These are phyloP conservation scores for Phytophthora ramorum DNA, from an alignment of 352 stramenopile species.

Conservation along the genomic window DNA sequence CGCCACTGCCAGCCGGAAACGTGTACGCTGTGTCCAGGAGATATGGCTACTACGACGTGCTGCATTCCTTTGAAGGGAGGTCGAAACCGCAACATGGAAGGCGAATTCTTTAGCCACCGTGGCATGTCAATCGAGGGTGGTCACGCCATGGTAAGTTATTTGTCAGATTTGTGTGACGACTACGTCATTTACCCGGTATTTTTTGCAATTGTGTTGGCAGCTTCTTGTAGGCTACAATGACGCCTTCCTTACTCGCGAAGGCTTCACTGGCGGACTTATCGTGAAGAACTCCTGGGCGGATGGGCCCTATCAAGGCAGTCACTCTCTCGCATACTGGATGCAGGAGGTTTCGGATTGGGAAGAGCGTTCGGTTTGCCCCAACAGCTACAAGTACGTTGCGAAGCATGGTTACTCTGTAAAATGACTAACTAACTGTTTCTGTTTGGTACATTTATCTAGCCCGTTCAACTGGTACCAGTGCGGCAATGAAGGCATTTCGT, in stretches of 20 bases:
- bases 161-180: not conserved
- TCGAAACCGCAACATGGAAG: slow-evolving; percentile 84
- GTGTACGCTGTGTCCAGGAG: slow-evolving; percentile 76
- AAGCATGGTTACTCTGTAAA: not conserved
- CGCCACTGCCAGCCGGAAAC: slow-evolving; percentile 65
- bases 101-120: slow-evolving; percentile 83
- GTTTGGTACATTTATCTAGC: slow-evolving; percentile 25
- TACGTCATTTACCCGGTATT: not conserved
- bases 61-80: slow-evolving; percentile 76
- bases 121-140: slow-evolving; percentile 84
- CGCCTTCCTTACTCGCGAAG: slow-evolving; percentile 75
- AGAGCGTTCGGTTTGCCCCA: slow-evolving; percentile 77
- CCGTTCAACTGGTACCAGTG: slow-evolving; percentile 88
- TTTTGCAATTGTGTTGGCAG: slow-evolving; percentile 27
- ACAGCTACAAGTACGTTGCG: slow-evolving; percentile 74
- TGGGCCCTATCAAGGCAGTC: slow-evolving; percentile 67
- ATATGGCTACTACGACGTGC: slow-evolving; percentile 83
- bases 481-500: slow-evolving; percentile 62
- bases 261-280: slow-evolving; percentile 76
- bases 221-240: slow-evolving; percentile 85
- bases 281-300: slow-evolving; percentile 84
- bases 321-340: slow-evolving; percentile 85
- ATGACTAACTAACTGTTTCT: not conserved
- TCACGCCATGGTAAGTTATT: slow-evolving; percentile 70
- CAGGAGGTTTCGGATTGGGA: slow-evolving; percentile 86